Base-by-base conservation (phyloP, 78 protist species). In the Dictyostelium capitatum region DNA sequence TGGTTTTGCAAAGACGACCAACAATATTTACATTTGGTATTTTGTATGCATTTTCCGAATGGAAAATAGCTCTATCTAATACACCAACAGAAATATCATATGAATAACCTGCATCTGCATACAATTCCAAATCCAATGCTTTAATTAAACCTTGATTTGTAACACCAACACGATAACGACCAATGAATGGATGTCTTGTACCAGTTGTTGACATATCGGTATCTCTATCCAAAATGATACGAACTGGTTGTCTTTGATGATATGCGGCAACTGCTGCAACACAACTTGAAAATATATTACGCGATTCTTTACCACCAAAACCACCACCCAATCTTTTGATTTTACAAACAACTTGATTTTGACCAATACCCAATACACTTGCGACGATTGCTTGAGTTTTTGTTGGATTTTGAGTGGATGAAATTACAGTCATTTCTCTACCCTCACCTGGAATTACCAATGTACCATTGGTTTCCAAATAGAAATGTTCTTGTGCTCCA, bases 401-500 rank as follows among this genome's bases (percentile, higher is more conserved):
- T 10, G 93, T 54, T 81, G 97, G 96, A 56, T 83, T 92, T 91
- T 98, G 99, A 2, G 98, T 97, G 43, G 97, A 82, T 9, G 91
- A 19, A 64, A 57, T 3, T n/a, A 98, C 30, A 8, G 59, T 43
- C 67, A 97, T 23, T 62, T 95, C 97, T 48, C 57, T 87, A 19
- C 82, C 97, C 65, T 98, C 99, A 28, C 90, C 94, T 14, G 99
- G 99, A 43, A 95, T 57, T 1, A 64, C 99, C 10, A 98, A 70
- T 12, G 96, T 23, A 37, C 95, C 87, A 47, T 97, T 83, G 6
- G 97, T 82, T 91, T 99, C 99, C 17, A 98, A 57, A 87, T 99
- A 98, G 54, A 97, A 97, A 90, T 99, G 99, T 62, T 99, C 99
- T 95, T 99, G 99, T 0, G 97, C 99, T 30, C 97, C 98, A 72